A percentile compares a stretch with the other conserved stretches of the same genome.
These are phyloP conservation scores for Anethum foeniculum DNA, from an alignment of 140 eudicot species.

Conservation along the genomic window DNA sequence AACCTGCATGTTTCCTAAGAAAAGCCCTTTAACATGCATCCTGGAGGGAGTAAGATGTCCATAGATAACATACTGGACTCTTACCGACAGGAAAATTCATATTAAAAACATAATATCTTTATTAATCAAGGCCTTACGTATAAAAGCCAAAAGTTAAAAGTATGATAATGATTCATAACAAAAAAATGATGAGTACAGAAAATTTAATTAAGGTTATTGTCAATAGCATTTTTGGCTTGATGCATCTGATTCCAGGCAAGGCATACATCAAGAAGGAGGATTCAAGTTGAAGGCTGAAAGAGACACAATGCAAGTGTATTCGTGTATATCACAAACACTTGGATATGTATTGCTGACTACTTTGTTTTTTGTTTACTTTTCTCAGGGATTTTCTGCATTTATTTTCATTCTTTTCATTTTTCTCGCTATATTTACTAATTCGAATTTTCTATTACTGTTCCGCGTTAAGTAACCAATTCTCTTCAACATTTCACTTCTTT, in stretches of 20 bases:
- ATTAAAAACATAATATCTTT: not conserved
- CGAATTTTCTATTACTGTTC: too few relatives aligned
- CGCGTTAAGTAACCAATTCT: too few relatives aligned
- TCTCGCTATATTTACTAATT: too few relatives aligned
- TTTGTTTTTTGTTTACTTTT: not conserved
- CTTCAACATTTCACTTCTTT: too few relatives aligned
- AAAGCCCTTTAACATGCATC: too few relatives aligned
- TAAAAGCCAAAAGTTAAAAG: constrained; percentile 4
- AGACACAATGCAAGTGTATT: not conserved
- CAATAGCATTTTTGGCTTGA: not conserved
- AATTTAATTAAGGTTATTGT: not conserved
- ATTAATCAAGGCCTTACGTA: not conserved
- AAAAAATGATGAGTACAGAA: not conserved
- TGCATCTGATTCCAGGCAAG: constrained; percentile 1
- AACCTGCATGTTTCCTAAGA: too few relatives aligned
- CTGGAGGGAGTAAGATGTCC: not conserved
- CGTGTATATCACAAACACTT: not conserved
- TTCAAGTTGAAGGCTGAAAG: constrained; percentile 1
- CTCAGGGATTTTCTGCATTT: not conserved
- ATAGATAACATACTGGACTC: not conserved
- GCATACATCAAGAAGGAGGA: not conserved
- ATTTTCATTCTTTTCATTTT: not conserved
- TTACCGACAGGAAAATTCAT: not conserved
- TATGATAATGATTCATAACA: not conserved
- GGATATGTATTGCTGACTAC: constrained; percentile 3